Base-by-base conservation (phyloP, 169 alveolate genomes). In the Neospora caninum region DNA sequence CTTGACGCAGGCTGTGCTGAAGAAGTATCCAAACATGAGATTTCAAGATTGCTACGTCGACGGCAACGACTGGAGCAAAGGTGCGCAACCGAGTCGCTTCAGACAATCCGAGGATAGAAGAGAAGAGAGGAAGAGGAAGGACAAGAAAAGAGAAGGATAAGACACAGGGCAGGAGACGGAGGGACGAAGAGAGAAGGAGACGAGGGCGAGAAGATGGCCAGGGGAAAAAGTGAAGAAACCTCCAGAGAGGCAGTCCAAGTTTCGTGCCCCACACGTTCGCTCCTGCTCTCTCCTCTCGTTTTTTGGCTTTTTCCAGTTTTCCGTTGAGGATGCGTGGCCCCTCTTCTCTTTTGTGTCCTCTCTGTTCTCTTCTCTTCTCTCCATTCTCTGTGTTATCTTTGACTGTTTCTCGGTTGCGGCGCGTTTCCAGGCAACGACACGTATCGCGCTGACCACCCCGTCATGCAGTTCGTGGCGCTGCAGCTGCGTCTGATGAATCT, bases 21-120 rank as follows among this genome's bases (percentile, higher is more conserved):
- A 93, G 88, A 97, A 96, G 95, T 97, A 97, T 93, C 98, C 98
- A 27, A 98, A 97, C 93, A 94, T 97, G 70, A 67, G 98, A 88
- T 97, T 97, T 91, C 98, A 96, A 88, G 97, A 96, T 70, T 97
- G 98, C 88, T 97, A 86, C 91, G 96, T 94, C 39, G 97, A 97
- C 73, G 98, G 97, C 22, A 97, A 97, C 93, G 97, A 97, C 58
- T 96, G 97, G 96, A 29, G 45, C 78, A 78, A 88, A 49, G 95
- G 93, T 84, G 9, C 2, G 80, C 36, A 27, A n/a, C 20, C 13
- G n/a, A 16, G 43, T 20, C 10, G 45, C 16, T 10, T 29, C 64
- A 10, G 38, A n/a, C 10, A 39, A n/a, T 25, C 13, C 13, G 73
- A 36, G 13, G 6, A 6, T 42, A 43, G 22, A 27, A 49, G 31